Evolutionary conservation across 148 eudicot species (phyloP).

Genomic region (Chenopodium quinoa): DNA sequence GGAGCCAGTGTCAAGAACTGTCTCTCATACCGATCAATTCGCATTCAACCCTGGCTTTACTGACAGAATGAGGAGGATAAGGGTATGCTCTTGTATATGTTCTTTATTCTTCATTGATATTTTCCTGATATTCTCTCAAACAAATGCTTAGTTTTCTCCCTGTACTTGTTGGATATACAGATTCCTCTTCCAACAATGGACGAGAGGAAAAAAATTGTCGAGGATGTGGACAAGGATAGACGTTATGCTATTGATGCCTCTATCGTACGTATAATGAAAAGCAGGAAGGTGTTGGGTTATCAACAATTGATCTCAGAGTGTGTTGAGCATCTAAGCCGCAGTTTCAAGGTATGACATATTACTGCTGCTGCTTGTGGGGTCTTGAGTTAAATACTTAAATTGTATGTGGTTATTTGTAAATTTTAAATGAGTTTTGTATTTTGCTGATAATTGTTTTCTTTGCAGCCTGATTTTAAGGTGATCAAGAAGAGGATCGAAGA

Average conservation of each 20-base stretch:
- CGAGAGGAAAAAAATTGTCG: constrained; percentile 43
- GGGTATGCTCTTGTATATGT: constrained; percentile 26
- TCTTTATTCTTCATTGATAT: background rate
- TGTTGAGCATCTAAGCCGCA: constrained; percentile 42
- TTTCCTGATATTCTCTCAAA: background rate
- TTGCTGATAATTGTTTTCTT: background rate
- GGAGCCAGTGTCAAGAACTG: constrained; percentile 34
- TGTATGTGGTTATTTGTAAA: background rate
- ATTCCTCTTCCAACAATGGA: constrained; percentile 48
- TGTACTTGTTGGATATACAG: constrained; percentile 18
- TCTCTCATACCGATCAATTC: constrained; percentile 36
- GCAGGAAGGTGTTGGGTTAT: constrained; percentile 42
- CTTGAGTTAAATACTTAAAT: background rate
- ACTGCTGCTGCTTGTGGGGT: background rate
- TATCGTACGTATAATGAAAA: constrained; percentile 47
- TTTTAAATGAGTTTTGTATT: background rate
- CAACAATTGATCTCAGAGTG: constrained; percentile 44
- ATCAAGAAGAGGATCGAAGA: constrained; percentile 47
- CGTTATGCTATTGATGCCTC: constrained; percentile 48
- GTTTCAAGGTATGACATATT: constrained; percentile 38
- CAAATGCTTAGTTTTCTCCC: background rate
- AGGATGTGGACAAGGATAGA: constrained; percentile 51
- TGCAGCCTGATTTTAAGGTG: constrained; percentile 47
- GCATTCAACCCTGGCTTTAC: constrained; percentile 41
- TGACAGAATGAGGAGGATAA: constrained; percentile 46